Conservation (phyloP, 2,329 filamentous ascomycete genomes). For the Verticillium isaacii region DNA sequence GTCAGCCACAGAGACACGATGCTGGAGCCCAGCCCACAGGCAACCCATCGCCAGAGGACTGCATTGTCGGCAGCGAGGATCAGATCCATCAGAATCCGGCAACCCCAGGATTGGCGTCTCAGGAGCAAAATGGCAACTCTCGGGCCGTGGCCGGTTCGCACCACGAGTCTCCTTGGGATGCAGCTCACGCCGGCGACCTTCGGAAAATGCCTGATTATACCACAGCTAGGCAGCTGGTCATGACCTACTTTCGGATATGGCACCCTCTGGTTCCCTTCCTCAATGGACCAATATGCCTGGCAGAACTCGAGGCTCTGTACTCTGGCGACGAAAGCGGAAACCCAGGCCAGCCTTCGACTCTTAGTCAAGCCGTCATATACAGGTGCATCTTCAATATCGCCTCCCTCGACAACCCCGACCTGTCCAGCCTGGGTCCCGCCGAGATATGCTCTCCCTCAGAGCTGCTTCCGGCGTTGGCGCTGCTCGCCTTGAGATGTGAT, state of each 20-base stretch:
- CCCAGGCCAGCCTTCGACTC: neutral
- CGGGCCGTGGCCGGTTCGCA: no score
- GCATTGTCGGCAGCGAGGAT: conserved; percentile 6
- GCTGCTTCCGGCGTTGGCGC: conserved; percentile 26
- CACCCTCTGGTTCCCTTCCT: conserved; percentile 48
- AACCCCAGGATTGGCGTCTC: no score
- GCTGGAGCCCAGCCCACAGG: conserved; percentile 17
- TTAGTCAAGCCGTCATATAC: conserved; percentile 32
- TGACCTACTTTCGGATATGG: conserved; percentile 45
- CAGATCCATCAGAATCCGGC: neutral
- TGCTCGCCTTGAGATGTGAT: conserved; percentile 35
- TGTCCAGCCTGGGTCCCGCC: conserved; percentile 14
- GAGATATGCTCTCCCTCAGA: conserved; percentile 6
- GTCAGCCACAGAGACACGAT: neutral
- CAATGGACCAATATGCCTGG: conserved; percentile 42
- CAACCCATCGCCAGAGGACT: conserved; percentile 8
- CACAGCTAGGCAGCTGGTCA: conserved; percentile 32
- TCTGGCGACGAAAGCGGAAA: neutral
- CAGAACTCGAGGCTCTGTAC: conserved; percentile 29
- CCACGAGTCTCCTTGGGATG: neutral
- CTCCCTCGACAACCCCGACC: conserved; percentile 20
- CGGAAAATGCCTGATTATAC: conserved; percentile 1
- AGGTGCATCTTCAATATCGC: conserved; percentile 48
- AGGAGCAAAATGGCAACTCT: no score
- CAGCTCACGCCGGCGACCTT: neutral